Base-by-base conservation (phyloP, 495 filamentous ascomycete species). In the Xanthoparmelia taractica region DNA sequence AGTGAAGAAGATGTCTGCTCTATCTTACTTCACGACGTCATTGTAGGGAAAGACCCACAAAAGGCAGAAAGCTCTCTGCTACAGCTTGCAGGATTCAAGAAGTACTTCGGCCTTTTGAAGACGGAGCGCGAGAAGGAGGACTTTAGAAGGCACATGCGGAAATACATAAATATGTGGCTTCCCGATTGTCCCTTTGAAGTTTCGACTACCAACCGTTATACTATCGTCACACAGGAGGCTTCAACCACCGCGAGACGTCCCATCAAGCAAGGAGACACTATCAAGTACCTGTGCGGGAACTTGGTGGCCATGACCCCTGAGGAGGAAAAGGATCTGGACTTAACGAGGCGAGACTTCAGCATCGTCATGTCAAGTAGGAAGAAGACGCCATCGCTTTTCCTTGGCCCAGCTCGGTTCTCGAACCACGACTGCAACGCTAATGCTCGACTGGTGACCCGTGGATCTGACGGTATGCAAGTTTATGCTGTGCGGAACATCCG, bases 361-460 rank as follows among this genome's bases (percentile, higher is more conserved):
- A 90, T 99, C 58, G 91, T 99, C 54, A 87, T 96, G 72, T 96
- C 92, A 63, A 91, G 90, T 69, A 82, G 94, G 40, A 91, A 92
- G 68, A 94, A 94, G 71, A 86, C 84, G 20, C 87, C 92, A 11
- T 92, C 88, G 18, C 78, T 97, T 25, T 96, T 99, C 66, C 85
- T 99, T 68, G 94, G 94, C 3, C 94, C 94, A 25, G 94, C 95
- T 47, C 85, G 94, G 41, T 97, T 99, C 69, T 89, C 93, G 25
- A 99, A 99, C 69, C 94, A 99, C 73, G 94, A 99, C 73, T 99
- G 94, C 73, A 83, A 89, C 66, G 90, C 95, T 33, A 99, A 97
- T 78, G 91, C 91, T 6, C 80, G 85, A 69, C 78, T 99, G 63
- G 84, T 87, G 65, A 96, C 91, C 23, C 84, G 82, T 36, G 89